Evolutionary conservation across 1,284 basidiomycete genomes (phyloP), one percentile per base, ranked within the genome.

Genomic region (Vanrija sp.): DNA sequence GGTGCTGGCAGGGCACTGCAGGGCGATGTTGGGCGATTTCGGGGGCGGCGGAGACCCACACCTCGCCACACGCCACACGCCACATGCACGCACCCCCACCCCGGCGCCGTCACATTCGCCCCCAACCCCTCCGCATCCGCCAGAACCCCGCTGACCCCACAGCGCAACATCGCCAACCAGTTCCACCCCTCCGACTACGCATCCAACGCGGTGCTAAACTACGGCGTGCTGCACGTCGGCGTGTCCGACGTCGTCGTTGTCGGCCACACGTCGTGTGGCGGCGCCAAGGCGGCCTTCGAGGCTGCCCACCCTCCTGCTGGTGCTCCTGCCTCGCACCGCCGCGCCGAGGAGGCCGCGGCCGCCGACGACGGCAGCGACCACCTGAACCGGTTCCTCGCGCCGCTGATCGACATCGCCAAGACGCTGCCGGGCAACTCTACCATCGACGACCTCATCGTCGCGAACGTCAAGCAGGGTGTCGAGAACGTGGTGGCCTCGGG

Each of bases 171-270:
- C 43, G 58, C 56, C 38, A 60, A 60, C 54, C 62, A 93, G 80
- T 86, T 93, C 78, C 86, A 86, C 63, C 78, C 80, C 1, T 78
- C 86, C 58, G 94, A 98, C 74, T 83, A 85, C 66, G 91, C 84
- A 62, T 85, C 85, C 1, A 80, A 85, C 48, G 83, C 91, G 1
- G 88, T 91, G 2, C 81, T 98, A 58, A 81, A 85, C 8, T 97
- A 88, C 74, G 93, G 89, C 8, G 81, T 97, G 40, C 82, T 83
- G 62, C 79, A 83, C 63, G 80, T 96, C 55, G 86, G 88, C 54
- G 87, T 94, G 43, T 82, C 89, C 74, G 88, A 97, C 78, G 87
- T 93, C 60, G 80, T 90, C 55, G 79, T 93, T 60, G 87, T 86
- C 21, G 91, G 90, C 40, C 91, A 92, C 74, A 86, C 86, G 7